Evolutionary conservation across 352 stramenopile genomes (phyloP).

Genomic region (Globisporangium uncinulatum): DNA sequence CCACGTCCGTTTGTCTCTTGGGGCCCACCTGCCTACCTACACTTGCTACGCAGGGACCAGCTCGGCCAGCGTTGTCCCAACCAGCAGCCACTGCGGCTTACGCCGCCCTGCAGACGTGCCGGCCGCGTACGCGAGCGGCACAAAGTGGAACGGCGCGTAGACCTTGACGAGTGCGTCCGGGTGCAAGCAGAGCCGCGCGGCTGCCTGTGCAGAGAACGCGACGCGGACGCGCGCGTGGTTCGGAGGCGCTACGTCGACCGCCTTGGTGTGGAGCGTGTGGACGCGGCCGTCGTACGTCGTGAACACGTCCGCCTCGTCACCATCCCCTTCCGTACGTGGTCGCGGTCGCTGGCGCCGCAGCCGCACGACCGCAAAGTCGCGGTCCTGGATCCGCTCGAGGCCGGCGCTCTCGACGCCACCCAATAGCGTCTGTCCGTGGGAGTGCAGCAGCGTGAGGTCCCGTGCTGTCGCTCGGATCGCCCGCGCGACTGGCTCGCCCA

Average conservation of each 20-base stretch:
- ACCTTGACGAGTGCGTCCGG: constrained; percentile 30
- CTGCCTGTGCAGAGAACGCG: constrained; percentile 26
- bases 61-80: constrained; percentile 49
- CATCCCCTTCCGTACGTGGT: background rate
- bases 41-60: constrained; percentile 10
- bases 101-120: constrained; percentile 8
- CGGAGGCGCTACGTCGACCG: constrained; percentile 2
- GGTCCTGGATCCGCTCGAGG: constrained; percentile 39
- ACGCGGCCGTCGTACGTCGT: constrained; percentile 32
- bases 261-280: constrained; percentile 14
- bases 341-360: constrained; percentile 3
- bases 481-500: constrained; percentile 55
- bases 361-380: constrained; percentile 31
- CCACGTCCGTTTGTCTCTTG: background rate
- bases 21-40: background rate
- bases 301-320: constrained; percentile 4
- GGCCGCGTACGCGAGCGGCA: constrained; percentile 19
- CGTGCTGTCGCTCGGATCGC: constrained; percentile 44
- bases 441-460: constrained; percentile 56
- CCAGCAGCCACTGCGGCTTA: constrained; percentile 29
- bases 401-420: constrained; percentile 10
- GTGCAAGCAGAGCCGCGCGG: constrained; percentile 24
- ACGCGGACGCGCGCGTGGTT: constrained; percentile 19
- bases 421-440: constrained; percentile 48
- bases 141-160: constrained; percentile 57